Evolutionary conservation across 805 yeast species (phyloP).

Genomic region (Starmerella floris): DNA sequence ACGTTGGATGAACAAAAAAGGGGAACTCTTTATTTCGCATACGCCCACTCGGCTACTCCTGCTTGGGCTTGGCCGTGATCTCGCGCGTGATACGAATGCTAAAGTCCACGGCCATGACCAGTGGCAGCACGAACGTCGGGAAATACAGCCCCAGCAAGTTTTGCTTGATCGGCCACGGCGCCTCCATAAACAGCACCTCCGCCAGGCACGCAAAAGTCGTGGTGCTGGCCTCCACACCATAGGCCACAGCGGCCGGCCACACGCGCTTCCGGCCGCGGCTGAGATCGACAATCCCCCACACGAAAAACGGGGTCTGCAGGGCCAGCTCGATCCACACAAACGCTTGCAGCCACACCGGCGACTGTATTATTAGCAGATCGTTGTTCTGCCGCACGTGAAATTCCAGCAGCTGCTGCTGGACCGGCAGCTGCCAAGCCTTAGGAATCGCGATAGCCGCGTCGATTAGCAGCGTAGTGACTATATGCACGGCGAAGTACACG

Average conservation of each 20-base stretch:
- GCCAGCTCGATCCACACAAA: conserved; percentile 62
- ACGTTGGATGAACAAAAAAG: too few relatives aligned
- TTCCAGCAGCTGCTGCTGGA: conserved; percentile 39
- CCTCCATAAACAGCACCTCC: conserved; percentile 25
- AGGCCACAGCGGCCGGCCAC: conserved; percentile 39
- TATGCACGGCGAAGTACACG: conserved; percentile 40
- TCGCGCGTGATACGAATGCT: conserved; percentile 17
- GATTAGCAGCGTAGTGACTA: conserved; percentile 60
- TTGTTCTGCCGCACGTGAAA: conserved; percentile 54
- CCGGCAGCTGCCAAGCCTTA: conserved; percentile 30
- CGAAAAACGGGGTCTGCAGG: conserved; percentile 70
- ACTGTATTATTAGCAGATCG: conserved; percentile 49
- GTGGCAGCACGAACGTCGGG: conserved; percentile 63
- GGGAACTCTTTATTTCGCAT: too few relatives aligned
- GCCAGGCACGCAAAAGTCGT: conserved; percentile 61
- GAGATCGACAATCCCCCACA: conserved; percentile 31
- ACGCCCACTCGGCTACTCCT: conserved; percentile 1
- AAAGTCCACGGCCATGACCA: conserved; percentile 39
- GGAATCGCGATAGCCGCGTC: conserved; percentile 68
- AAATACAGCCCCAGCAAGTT: conserved; percentile 43
- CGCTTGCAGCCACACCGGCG: conserved; percentile 59
- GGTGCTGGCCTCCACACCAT: conserved; percentile 71
- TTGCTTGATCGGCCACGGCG: conserved; percentile 31
- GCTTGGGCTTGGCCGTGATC: conserved; percentile 4
- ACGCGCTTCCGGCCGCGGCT: conserved; percentile 26